Conservation (phyloP, 2,329 filamentous ascomycete genomes). For the Aureobasidium sp. region DNA sequence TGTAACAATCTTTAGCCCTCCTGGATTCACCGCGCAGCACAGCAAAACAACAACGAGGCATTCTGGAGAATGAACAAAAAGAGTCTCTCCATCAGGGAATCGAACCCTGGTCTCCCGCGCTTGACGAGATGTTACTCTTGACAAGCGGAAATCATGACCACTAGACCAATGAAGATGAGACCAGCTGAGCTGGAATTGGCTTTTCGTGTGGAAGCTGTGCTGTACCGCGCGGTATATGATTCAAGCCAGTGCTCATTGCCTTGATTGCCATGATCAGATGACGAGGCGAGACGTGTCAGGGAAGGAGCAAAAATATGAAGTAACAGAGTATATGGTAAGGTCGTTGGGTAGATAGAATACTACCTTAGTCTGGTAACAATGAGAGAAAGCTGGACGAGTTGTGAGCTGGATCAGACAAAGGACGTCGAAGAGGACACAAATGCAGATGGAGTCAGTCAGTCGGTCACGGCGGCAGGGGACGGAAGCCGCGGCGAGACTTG, state of each 20-base stretch:
- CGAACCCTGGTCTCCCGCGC: slow-evolving; percentile 29
- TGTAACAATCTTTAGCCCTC: too few relatives aligned
- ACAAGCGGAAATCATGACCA: slow-evolving; percentile 17
- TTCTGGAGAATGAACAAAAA: neutral
- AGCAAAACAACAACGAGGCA: neutral
- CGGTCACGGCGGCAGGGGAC: neutral
- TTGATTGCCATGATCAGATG: neutral
- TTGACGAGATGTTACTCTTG: slow-evolving; percentile 12
- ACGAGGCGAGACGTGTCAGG: neutral
- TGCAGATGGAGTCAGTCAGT: neutral
- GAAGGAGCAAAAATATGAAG: neutral
- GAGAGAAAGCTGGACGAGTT: neutral
- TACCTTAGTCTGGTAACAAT: too few relatives aligned
- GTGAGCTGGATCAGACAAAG: neutral
- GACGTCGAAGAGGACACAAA: neutral
- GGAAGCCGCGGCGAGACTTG: neutral
- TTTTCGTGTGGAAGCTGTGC: neutral
- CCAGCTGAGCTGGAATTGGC: slow-evolving; percentile 12
- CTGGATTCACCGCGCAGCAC: neutral
- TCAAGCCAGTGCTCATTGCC: neutral
- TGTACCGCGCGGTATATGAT: neutral
- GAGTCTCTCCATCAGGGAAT: slow-evolving; percentile 22
- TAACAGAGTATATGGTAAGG: neutral
- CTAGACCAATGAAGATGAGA: slow-evolving; percentile 15
- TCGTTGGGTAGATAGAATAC: neutral